Evolutionary conservation across 2,329 filamentous ascomycete species (phyloP), one percentile per base, ranked within the genome.

Genomic region (Chaetomium sp.): DNA sequence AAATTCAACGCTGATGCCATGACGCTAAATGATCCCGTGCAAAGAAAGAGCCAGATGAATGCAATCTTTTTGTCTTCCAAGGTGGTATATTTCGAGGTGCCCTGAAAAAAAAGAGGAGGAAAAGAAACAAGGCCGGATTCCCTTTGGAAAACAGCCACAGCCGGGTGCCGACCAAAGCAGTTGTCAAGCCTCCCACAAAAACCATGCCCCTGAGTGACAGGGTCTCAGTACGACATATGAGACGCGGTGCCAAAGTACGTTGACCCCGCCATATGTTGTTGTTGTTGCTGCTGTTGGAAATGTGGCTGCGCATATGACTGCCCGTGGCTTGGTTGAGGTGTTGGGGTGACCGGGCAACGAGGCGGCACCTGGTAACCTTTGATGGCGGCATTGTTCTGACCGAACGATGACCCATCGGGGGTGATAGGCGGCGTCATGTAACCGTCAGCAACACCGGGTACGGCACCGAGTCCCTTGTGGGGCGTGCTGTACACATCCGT

Each of bases 341-440:
- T 86, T 12, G 87, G 87, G 1, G 87, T 89, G 51, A 88, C 83
- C 0, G 87, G 87, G 71, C 85, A 87, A 62, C 86, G 80, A 25
- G 83, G 81, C 21, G 83, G 80, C 33, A 82, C 60, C 27, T 78
- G 75, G 69, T 83, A 83, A 58, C 85, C 83, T 72, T 83, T 83
- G 57, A 76, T 75, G 71, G 78, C 76, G 8, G 74, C 74, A 45
- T 69, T 69, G 56, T 78, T 76, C 57, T 78, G 77, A 33, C 76
- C 79, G 60, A 87, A 87, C 70, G 80, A 81, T 59, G 84, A 81
- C 8, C 87, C 85, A 67, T 94, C 91, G 4, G 92, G 92, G 0
- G 92, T 95, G 74, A 95, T 94, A 1, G 92, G 92, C 29, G 92
- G 92, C 19, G 92, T 95, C 70, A 93, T 85, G 77, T 93, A 93